These are phyloP conservation scores for Lolium perenne DNA, from an alignment of 176 grass and related monocot species.

Conservation along the genomic window DNA sequence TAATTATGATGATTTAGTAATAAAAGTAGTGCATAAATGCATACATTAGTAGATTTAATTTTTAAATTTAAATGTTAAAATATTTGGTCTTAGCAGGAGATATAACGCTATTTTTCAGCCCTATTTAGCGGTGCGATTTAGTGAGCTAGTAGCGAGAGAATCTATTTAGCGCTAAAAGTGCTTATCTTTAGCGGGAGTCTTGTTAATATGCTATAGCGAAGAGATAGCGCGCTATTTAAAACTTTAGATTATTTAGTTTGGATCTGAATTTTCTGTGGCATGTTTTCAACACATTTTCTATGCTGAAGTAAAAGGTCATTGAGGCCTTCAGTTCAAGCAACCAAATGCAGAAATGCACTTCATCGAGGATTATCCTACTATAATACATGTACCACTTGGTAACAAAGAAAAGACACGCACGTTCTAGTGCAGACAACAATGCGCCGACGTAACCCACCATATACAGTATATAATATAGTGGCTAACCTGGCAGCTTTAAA, in stretches of 20 bases:
- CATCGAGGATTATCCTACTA: neutral
- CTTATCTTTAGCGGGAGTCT: too few species aligned
- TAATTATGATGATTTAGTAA: too few species aligned
- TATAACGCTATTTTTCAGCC: too few species aligned
- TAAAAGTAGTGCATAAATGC: too few species aligned
- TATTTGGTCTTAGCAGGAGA: too few species aligned
- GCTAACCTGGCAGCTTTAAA: neutral
- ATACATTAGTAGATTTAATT: too few species aligned
- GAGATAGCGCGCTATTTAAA: too few species aligned
- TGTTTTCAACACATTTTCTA: neutral
- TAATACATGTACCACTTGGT: neutral
- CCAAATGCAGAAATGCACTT: neutral
- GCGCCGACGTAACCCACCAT: constrained; percentile 13
- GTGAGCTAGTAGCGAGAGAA: too few species aligned
- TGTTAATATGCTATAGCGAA: too few species aligned
- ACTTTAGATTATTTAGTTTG: neutral
- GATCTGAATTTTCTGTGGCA: neutral
- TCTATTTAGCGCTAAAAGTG: too few species aligned
- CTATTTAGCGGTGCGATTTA: too few species aligned
- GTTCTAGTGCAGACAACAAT: neutral
- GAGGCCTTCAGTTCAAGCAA: neutral
- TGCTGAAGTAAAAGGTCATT: neutral
- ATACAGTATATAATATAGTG: constrained; percentile 25
- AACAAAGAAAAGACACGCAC: neutral
- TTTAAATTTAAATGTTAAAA: too few species aligned